phyloP scores from a whole-genome alignment of 2,329 filamentous ascomycete genomes.

The Remersonia thermophila region DNA sequence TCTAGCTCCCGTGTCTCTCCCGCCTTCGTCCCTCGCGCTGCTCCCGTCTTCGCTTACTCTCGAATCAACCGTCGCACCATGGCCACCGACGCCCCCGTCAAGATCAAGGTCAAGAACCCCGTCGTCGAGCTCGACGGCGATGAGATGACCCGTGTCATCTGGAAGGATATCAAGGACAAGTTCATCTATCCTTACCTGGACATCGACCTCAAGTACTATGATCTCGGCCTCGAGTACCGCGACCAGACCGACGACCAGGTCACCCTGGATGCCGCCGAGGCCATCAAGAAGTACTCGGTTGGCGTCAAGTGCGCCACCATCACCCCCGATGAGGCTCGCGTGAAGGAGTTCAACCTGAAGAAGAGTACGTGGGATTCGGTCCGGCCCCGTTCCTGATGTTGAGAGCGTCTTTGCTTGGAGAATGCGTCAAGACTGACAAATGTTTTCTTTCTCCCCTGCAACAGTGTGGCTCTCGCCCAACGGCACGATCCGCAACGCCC shows the following conservation, averaged over 20 bases:
- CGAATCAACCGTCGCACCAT: slow-evolving; percentile 35
- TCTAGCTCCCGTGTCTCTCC: slow-evolving; percentile 3
- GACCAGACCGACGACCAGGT: slow-evolving; percentile 95
- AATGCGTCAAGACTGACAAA: too few relatives aligned
- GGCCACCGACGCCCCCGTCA: slow-evolving; percentile 42
- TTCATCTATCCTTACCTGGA: slow-evolving; percentile 95
- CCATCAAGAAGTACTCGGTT: slow-evolving; percentile 97
- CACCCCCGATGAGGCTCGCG: slow-evolving; percentile 90
- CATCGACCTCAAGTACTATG: slow-evolving; percentile 97
- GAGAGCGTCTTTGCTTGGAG: too few relatives aligned
- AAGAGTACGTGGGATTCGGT: slow-evolving; percentile 59
- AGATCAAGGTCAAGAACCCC: slow-evolving; percentile 99
- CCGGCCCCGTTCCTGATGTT: too few relatives aligned
- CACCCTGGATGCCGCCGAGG: slow-evolving; percentile 86
- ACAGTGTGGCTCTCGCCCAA: slow-evolving; percentile 97
- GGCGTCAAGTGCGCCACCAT: slow-evolving; percentile 99
- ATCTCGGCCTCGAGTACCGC: slow-evolving; percentile 84
- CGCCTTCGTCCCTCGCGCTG: slow-evolving; percentile 10
- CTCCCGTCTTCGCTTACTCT: slow-evolving; percentile 21
- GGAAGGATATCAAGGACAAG: slow-evolving; percentile 98
- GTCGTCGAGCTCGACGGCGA: slow-evolving; percentile 93
- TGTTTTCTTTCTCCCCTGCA: too few relatives aligned
- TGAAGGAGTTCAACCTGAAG: slow-evolving; percentile 98
- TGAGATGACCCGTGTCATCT: slow-evolving; percentile 98
- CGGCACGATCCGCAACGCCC: slow-evolving; percentile 65